These are phyloP conservation scores for Platanthera zijinensis DNA, from an alignment of 106 monocot genomes.

Conservation along the genomic window DNA sequence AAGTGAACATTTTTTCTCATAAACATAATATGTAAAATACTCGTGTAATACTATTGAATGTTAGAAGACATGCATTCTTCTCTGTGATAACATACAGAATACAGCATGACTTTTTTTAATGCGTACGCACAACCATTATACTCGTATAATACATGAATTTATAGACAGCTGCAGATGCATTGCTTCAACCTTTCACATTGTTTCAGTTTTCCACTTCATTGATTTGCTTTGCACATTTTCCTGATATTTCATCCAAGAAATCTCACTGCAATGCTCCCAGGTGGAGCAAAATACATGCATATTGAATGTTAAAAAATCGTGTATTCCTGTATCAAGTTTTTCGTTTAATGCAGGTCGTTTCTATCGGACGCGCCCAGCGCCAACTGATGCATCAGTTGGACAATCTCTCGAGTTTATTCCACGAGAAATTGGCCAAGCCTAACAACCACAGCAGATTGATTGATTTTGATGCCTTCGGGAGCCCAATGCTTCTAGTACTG, in stretches of 20 bases:
- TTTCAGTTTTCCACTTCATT: background rate
- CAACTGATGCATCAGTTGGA: constrained; percentile 83
- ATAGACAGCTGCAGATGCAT: too few relatives aligned
- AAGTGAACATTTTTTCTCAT: too few relatives aligned
- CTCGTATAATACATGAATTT: too few relatives aligned
- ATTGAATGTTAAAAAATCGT: too few relatives aligned
- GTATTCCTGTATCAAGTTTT: background rate
- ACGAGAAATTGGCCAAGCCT: constrained; percentile 39
- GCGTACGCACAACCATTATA: too few relatives aligned
- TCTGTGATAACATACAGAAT: too few relatives aligned
- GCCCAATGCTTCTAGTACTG: constrained; percentile 37
- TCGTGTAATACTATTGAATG: too few relatives aligned
- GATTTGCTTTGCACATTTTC: background rate
- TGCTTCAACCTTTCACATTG: too few relatives aligned
- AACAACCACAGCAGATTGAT: constrained; percentile 20
- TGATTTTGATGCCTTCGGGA: constrained; percentile 26
- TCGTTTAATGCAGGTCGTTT: constrained; percentile 26
- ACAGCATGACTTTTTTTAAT: too few relatives aligned
- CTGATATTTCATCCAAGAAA: background rate
- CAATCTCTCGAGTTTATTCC: constrained; percentile 60
- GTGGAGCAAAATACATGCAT: too few relatives aligned
- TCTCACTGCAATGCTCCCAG: background rate
- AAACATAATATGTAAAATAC: too few relatives aligned
- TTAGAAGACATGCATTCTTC: too few relatives aligned
- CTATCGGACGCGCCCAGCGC: constrained; percentile 52